A percentile compares a stretch with the other conserved stretches of the same genome.
These are phyloP conservation scores for Aquilaria malaccensis DNA, from an alignment of 345 rosid genomes.

Conservation along the genomic window DNA sequence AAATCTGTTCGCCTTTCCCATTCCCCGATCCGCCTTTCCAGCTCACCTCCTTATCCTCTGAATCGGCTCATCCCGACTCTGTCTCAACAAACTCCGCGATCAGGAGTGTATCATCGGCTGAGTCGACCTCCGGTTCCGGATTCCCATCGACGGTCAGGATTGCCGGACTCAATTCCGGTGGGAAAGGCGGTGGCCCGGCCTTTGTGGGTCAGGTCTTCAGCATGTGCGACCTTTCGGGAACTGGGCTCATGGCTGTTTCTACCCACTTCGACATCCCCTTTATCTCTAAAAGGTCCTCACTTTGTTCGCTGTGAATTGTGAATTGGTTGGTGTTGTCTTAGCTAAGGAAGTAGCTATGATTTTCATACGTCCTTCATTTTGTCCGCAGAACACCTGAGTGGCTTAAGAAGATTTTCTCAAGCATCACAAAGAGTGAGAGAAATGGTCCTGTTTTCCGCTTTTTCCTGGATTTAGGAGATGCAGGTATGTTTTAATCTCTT, in stretches of 20 bases:
- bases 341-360: neutral
- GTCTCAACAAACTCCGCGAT: constrained; percentile 40
- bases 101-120: constrained; percentile 37
- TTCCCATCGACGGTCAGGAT: constrained; percentile 79
- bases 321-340: neutral
- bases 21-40: constrained; percentile 29
- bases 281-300: constrained; percentile 59
- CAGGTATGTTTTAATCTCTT: constrained; percentile 41
- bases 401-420: constrained; percentile 83
- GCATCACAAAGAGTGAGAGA: constrained; percentile 76
- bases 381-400: constrained; percentile 70
- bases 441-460: constrained; percentile 86
- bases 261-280: constrained; percentile 89
- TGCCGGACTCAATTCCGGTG: constrained; percentile 55
- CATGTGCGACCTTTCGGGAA: constrained; percentile 97
- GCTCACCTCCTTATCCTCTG: constrained; percentile 18
- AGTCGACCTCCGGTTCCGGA: constrained; percentile 45
- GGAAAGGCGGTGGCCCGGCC: constrained; percentile 83
- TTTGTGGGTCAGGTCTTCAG: constrained; percentile 96
- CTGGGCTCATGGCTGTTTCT: constrained; percentile 95
- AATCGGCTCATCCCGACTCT: constrained; percentile 33
- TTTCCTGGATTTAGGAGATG: constrained; percentile 96
- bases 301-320: neutral
- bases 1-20: constrained; percentile 42
- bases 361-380: neutral